Evolutionary conservation across 176 grass and related monocot genomes (phyloP), one percentile per base, ranked within the genome.

Genomic region (Eremochloa ophiuroides): DNA sequence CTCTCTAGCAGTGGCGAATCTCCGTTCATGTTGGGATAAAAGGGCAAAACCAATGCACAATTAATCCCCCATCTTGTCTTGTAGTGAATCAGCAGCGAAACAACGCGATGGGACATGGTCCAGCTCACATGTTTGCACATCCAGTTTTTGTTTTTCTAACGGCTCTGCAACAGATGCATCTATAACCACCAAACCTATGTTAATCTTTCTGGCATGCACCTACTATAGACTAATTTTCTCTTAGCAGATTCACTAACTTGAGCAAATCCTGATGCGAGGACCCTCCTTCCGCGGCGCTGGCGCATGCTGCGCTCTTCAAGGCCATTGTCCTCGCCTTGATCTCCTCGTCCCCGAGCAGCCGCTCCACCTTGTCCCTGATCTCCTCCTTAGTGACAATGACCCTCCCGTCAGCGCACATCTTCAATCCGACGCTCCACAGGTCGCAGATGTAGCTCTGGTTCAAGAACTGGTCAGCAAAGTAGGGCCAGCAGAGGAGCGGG

Each of bases 401-500:
- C 40, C 65, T 53, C 41, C 68, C 84, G 51, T 85, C 79, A 2
- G 68, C 33, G 8, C 51, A 1, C 0, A 80, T 14, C 81, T 47
- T 84, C 9, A 96, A 4, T 18, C 87, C 93, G 0, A 70, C 64
- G 26, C 79, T 69, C 90, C 85, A 92, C 61, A 89, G 60, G 55
- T 89, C 82, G 68, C 88, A 91, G 0, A 96, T 33, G 86, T 91
- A 96, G 38, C 67, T 90, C 70, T 82, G 85, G 81, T 86, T 89
- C 10, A 56, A 2, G 81, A 87, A 88, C 73, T 93, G 90, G 42
- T 96, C 93, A 0, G 28, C 58, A 7, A 88, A 91, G 86, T 78
- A 93, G 0, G 93, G 93, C 90, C 87, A 96, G 77, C 90, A 96
- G 1, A 93, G 61, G 28, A 96, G 68, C 33, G 72, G 85, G 9